phyloP scores from a whole-genome alignment of 2,329 filamentous ascomycete genomes.

The Pseudogymnoascus sp. region DNA sequence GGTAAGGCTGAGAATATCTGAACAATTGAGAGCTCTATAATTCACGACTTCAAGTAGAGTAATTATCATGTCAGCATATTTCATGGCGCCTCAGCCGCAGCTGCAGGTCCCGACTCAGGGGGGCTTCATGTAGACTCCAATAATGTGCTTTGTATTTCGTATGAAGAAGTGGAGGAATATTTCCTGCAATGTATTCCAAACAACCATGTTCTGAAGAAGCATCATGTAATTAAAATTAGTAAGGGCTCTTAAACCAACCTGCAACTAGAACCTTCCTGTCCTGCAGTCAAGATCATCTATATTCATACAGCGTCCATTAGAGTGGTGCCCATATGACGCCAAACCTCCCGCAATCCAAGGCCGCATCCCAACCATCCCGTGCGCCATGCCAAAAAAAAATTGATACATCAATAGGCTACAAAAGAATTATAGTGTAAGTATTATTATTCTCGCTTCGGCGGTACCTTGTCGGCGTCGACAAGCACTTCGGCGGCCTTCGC shows the following conservation, averaged over 20 bases:
- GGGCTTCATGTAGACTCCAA: background rate
- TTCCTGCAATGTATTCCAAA: slow-evolving; percentile 5
- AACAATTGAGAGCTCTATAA: background rate
- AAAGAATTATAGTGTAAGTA: slow-evolving; percentile 7
- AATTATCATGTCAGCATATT: background rate
- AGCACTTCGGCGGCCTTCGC: slow-evolving; percentile 24
- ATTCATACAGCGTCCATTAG: slow-evolving; percentile 6
- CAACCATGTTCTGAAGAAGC: slow-evolving; percentile 7
- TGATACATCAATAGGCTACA: slow-evolving; percentile 7
- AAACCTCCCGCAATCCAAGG: slow-evolving; percentile 6
- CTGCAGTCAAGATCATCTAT: slow-evolving; percentile 7
- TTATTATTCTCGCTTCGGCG: slow-evolving; percentile 8
- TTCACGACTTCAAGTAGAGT: background rate
- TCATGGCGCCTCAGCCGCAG: background rate
- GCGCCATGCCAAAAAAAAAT: slow-evolving; percentile 1
- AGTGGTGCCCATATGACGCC: slow-evolving; percentile 2
- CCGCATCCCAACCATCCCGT: slow-evolving; percentile 6
- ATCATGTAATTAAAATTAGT: slow-evolving; percentile 7
- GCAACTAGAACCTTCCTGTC: slow-evolving; percentile 8
- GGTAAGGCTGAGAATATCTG: background rate
- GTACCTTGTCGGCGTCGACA: slow-evolving; percentile 13
- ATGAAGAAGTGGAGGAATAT: background rate
- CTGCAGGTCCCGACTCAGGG: background rate
- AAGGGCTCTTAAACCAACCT: slow-evolving; percentile 5
- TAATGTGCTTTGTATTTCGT: slow-evolving; percentile 1